Evolutionary conservation across 2,329 filamentous ascomycete species (phyloP).

Genomic region (Aspergillus bombycis): DNA sequence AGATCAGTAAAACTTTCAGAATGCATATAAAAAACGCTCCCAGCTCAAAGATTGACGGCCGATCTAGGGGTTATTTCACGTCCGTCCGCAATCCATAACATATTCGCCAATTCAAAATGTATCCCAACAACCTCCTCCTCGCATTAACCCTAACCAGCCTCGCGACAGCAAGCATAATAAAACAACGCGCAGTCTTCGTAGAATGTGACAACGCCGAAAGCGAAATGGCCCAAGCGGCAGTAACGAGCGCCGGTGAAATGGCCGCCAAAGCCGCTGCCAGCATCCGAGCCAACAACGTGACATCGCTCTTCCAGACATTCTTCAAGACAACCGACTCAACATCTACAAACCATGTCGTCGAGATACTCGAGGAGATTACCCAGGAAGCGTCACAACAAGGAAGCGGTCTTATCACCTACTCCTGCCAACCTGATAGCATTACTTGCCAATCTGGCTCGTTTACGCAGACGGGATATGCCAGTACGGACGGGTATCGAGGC

Average conservation of each 20-base stretch:
- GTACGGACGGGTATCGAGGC: background rate
- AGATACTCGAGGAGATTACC: background rate
- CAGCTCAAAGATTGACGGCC: no score
- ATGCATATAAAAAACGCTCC: background rate
- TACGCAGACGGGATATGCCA: slow-evolving; percentile 5
- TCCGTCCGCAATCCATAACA: rapidly evolving
- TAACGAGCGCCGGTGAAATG: background rate
- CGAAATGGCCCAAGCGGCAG: background rate
- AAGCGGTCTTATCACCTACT: background rate
- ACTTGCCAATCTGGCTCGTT: background rate
- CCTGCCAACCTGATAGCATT: background rate
- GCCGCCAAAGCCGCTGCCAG: background rate
- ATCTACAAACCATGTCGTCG: background rate
- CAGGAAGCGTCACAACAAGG: background rate
- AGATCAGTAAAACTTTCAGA: background rate
- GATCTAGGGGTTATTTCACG: no score
- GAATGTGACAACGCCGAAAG: background rate
- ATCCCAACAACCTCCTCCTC: background rate
- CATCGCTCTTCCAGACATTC: background rate
- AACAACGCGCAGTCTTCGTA: background rate
- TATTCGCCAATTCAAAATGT: background rate
- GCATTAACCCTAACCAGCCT: background rate
- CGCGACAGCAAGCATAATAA: background rate
- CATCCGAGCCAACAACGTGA: background rate
- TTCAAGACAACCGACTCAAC: background rate